phyloP scores from a whole-genome alignment of 495 filamentous ascomycete species.

The Aspergillus hancockii region DNA sequence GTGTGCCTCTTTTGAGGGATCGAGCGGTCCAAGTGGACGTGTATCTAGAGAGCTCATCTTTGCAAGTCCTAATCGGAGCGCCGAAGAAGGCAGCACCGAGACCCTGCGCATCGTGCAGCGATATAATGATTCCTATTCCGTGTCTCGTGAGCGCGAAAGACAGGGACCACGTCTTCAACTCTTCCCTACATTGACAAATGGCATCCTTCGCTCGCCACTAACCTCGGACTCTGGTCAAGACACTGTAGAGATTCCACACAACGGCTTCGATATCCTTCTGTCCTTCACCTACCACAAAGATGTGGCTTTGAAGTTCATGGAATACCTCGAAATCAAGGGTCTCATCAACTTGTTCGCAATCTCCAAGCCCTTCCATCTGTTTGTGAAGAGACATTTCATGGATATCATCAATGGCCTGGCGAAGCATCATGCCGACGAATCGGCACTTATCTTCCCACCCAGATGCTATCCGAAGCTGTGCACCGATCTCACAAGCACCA shows the following conservation, averaged over 20 bases:
- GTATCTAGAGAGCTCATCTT: not conserved
- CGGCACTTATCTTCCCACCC: constrained; percentile 51
- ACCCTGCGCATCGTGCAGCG: not conserved
- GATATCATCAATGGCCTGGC: constrained; percentile 44
- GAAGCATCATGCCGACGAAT: constrained; percentile 41
- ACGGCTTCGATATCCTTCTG: constrained; percentile 50
- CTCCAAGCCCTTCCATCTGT: constrained; percentile 54
- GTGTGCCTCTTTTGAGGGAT: not conserved
- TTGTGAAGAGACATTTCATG: constrained; percentile 45
- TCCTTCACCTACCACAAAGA: constrained; percentile 49
- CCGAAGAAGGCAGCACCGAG: not conserved
- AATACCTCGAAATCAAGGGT: constrained; percentile 47
- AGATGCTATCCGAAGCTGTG: constrained; percentile 52
- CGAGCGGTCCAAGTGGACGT: not conserved
- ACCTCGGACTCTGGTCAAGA: too few species aligned
- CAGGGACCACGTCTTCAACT: not conserved
- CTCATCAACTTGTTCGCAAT: constrained; percentile 59
- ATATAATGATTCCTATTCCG: not conserved
- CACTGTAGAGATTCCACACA: not conserved
- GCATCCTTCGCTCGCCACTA: not conserved
- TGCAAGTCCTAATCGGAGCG: not conserved
- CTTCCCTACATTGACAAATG: not conserved
- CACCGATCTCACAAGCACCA: constrained; percentile 20
- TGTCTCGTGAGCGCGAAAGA: not conserved
- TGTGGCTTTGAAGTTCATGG: constrained; percentile 50